Evolutionary conservation across 495 filamentous ascomycete species (phyloP).

Genomic region (Podospora didyma): DNA sequence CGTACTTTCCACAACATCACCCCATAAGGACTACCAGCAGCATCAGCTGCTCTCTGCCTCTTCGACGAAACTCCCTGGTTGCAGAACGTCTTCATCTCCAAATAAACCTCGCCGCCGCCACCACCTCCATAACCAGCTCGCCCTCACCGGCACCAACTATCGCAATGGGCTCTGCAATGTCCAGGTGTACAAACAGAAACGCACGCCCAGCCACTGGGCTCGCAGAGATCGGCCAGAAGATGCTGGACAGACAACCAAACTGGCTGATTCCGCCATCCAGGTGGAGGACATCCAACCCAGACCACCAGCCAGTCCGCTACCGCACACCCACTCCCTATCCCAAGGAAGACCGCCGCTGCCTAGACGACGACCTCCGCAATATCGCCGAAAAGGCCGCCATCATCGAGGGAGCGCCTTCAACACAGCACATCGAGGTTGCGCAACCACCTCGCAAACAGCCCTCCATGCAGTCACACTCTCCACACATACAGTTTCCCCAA

Average conservation of each 20-base stretch:
- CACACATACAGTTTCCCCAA: slow-evolving; percentile 6
- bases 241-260: slow-evolving; percentile 27
- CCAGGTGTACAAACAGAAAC: slow-evolving; percentile 16
- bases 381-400: slow-evolving; percentile 16
- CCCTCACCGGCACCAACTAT: background rate
- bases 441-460: background rate
- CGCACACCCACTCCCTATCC: slow-evolving; percentile 27
- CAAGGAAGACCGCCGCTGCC: slow-evolving; percentile 19
- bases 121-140: background rate
- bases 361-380: background rate
- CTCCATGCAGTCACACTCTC: background rate
- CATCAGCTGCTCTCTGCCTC: no score
- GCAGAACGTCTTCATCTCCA: no score
- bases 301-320: slow-evolving; percentile 21
- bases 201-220: slow-evolving; percentile 2
- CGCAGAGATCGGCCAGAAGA: slow-evolving; percentile 18
- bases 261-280: slow-evolving; percentile 19
- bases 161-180: slow-evolving; percentile 24
- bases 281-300: slow-evolving; percentile 13
- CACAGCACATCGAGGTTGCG: slow-evolving; percentile 12
- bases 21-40: no score
- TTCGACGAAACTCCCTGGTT: no score
- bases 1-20: background rate
- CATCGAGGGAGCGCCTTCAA: slow-evolving; percentile 8
- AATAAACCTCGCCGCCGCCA: background rate